These are phyloP conservation scores for Camillea tinctor DNA, from an alignment of 2,329 filamentous ascomycete species.

Conservation along the genomic window DNA sequence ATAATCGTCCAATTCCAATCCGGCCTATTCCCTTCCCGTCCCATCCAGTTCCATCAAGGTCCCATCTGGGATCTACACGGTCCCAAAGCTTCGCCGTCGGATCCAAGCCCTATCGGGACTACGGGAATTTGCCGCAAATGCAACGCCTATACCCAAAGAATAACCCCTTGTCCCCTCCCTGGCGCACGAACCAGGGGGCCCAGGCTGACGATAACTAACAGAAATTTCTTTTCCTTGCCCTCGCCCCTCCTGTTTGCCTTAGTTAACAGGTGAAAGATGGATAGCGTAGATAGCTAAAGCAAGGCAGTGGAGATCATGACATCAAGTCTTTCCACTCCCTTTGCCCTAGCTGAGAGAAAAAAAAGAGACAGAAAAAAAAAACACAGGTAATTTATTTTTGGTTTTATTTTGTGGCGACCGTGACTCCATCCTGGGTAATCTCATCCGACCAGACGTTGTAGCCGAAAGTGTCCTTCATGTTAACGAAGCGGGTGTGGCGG, in stretches of 20 bases:
- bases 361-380: too few relatives aligned
- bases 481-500: conserved; percentile 70
- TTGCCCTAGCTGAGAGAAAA: background rate
- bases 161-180: background rate
- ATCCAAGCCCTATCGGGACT: background rate
- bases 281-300: background rate
- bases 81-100: background rate
- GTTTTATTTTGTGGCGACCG: conserved; percentile 3
- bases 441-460: conserved; percentile 69
- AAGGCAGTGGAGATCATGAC: background rate
- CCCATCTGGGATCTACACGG: background rate
- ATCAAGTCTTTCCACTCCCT: background rate
- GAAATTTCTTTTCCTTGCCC: background rate
- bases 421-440: conserved; percentile 23
- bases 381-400: background rate
- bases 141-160: background rate
- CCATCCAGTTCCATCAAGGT: background rate
- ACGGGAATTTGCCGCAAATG: background rate
- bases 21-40: background rate
- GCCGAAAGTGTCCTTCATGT: conserved; percentile 80
- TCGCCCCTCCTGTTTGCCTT: background rate
- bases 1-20: background rate
- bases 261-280: background rate
- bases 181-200: background rate
- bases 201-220: background rate